Evolutionary conservation across 495 filamentous ascomycete species (phyloP), one percentile per base, ranked within the genome.

Genomic region (Astrothelium subdiscretum): DNA sequence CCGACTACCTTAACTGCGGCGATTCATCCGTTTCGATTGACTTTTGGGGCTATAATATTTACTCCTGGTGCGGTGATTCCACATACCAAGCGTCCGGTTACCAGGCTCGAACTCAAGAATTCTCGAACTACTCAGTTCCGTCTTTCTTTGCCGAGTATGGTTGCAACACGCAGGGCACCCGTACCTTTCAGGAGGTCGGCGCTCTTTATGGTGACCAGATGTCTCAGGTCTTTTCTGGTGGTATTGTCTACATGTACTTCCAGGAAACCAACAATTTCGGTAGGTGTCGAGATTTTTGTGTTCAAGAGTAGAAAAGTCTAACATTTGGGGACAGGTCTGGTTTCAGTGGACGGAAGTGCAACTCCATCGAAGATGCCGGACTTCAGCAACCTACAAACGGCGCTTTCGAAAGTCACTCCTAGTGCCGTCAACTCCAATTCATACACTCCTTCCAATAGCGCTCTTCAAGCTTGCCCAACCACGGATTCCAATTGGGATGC

Each of bases 1-100:
- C 89, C 32, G 75, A 91, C 71, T 98, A 94, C 77, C 94, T 98
- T 79, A 89, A 96, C 81, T 98, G 94, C 69, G 88, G 87, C 59
- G 72, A 81, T 32, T 61, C 77, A 31, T 75, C 76, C 0, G 78
- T 82, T 13, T 76, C 84, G 43, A 92, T 96, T 64, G 92, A 97
- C 74, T 97, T 91, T 80, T 97, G 90, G 90, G 94, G 94, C 59
- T 96, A 96, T 82, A 98, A 97, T 77, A 92, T 97, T 78, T 97
- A 97, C 77, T 92, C 89, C 40, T 98, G 94, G 94, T 98, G 94
- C 71, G 94, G 94, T 57, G 70, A 89, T 58, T 92, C 86, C 63
- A 82, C 79, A 61, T 92, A 87, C 71, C 67, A 76, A 54, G 66
- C 74, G 20, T 97, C 92, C 0, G 88, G 89, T 18, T 98, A 90